Conservation (phyloP, 2,329 filamentous ascomycete genomes). For the Tympanopsis confertula region DNA sequence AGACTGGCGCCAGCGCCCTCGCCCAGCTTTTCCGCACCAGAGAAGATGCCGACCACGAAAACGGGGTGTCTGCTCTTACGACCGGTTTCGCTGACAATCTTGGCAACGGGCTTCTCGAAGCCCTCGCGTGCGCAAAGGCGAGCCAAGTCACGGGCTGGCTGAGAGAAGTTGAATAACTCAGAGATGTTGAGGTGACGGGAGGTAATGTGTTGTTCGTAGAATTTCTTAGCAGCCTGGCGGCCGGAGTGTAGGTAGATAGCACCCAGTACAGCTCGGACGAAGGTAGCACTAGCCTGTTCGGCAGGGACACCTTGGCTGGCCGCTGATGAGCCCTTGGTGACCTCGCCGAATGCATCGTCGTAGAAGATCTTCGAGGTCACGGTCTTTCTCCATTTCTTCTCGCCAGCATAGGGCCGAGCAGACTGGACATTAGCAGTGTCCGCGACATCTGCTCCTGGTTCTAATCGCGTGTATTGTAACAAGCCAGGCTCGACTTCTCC, state of each 20-base stretch:
- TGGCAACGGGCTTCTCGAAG: constrained; percentile 77
- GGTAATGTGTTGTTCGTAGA: constrained; percentile 75
- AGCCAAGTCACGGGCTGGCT: constrained; percentile 73
- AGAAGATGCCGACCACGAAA: constrained; percentile 88
- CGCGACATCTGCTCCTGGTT: constrained; percentile 28
- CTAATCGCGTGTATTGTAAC: constrained; percentile 60
- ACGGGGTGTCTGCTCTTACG: constrained; percentile 75
- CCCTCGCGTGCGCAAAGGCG: constrained; percentile 78
- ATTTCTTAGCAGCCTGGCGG: constrained; percentile 64
- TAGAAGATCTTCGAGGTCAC: constrained; percentile 68
- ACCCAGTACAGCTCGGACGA: constrained; percentile 75
- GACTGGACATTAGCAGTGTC: constrained; percentile 39
- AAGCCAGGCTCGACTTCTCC: constrained; percentile 85
- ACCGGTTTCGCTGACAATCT: constrained; percentile 84
- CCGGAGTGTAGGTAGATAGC: constrained; percentile 79
- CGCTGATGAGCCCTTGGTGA: constrained; percentile 10
- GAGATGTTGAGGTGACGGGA: constrained; percentile 67
- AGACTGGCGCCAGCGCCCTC: constrained; percentile 76
- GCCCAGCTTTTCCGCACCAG: constrained; percentile 78
- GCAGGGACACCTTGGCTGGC: constrained; percentile 5
- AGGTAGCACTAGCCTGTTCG: constrained; percentile 52
- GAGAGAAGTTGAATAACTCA: constrained; percentile 70
- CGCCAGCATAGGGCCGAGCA: constrained; percentile 31
- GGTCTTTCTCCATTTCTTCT: constrained; percentile 50
- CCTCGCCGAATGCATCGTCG: constrained; percentile 75